Conservation (phyloP, 164 flowering plant species). For the Vitis riparia region DNA sequence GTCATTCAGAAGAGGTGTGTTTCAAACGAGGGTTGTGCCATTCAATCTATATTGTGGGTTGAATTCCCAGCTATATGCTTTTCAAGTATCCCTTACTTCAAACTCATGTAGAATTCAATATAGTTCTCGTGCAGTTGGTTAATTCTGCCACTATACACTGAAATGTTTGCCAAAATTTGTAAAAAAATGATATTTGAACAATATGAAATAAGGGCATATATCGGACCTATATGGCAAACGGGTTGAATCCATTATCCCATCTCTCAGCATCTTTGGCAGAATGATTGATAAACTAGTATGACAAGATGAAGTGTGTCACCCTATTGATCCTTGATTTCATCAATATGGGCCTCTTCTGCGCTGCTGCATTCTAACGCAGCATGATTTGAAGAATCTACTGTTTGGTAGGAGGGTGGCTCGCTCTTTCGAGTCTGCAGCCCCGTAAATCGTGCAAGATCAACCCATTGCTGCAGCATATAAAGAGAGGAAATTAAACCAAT, state of each 20-base stretch:
- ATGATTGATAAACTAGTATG: constrained; percentile 2
- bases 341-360: constrained; percentile 41
- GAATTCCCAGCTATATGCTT: background rate
- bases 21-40: background rate
- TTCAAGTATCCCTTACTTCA: background rate
- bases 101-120: background rate
- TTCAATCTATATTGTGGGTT: background rate
- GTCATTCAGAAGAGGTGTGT: background rate
- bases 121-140: background rate
- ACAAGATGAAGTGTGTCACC: constrained; percentile 27
- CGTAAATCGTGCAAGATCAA: constrained; percentile 82
- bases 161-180: constrained; percentile 1
- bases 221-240: too few relatives aligned
- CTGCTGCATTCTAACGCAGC: constrained; percentile 40
- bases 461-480: constrained; percentile 80
- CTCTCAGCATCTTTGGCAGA: constrained; percentile 4
- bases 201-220: background rate
- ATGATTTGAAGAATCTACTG: constrained; percentile 32
- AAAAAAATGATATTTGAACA: background rate
- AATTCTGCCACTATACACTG: background rate
- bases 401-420: constrained; percentile 22
- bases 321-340: constrained; percentile 55
- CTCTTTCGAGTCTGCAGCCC: constrained; percentile 67
- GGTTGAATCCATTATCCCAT: background rate
- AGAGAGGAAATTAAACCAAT: background rate